Conservation (phyloP, 768 basidiomycete species). For the Boletus bicolor region DNA sequence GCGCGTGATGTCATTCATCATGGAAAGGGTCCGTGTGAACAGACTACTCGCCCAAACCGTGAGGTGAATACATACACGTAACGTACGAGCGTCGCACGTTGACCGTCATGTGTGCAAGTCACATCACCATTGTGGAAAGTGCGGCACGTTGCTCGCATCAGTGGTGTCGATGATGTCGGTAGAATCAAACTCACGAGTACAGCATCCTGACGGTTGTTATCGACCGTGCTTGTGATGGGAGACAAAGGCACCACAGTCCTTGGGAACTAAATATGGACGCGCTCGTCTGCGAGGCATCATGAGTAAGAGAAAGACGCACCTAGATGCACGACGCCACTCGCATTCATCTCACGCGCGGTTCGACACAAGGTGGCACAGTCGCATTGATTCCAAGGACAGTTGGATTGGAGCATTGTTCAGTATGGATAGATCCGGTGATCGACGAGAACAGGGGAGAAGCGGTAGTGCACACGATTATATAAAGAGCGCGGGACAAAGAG, state of each 20-base stretch:
- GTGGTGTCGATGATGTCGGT: neutral
- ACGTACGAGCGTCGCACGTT: neutral
- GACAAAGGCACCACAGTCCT: neutral
- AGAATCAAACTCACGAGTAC: neutral
- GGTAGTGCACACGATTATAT: conserved; percentile 10
- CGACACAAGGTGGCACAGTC: neutral
- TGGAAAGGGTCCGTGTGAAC: neutral
- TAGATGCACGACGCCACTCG: neutral
- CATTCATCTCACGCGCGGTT: neutral
- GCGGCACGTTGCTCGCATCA: too few relatives aligned
- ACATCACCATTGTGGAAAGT: too few relatives aligned
- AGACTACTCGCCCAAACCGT: too few relatives aligned
- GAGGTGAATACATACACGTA: neutral
- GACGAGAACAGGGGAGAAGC: conserved; percentile 1
- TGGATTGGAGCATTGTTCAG: neutral
- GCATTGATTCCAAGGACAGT: neutral
- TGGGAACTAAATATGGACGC: neutral
- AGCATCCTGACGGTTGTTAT: neutral
- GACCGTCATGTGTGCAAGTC: too few relatives aligned
- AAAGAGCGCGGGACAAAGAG: neutral
- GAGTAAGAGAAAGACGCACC: neutral
- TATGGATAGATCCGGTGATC: neutral
- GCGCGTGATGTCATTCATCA: too few relatives aligned
- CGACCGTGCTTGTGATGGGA: neutral
- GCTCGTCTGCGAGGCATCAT: too few relatives aligned